Percentiles rank a stretch among this genome's conserved stretches.
Conservation (phyloP, 768 basidiomycete species). For the Pholiota microspora region DNA sequence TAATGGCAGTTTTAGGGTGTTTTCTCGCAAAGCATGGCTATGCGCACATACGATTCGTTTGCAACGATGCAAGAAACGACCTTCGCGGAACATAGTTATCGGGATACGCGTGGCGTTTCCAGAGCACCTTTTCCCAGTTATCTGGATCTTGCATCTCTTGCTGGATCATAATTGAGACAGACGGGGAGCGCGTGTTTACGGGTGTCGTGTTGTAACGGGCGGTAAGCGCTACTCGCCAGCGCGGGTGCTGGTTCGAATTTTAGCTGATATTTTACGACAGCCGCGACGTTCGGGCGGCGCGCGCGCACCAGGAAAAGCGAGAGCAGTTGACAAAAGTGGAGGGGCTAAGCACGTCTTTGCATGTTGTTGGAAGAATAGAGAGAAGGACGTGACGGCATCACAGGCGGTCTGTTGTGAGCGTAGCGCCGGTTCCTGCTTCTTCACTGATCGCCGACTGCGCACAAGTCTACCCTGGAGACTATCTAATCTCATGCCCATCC, state of each 20-base stretch:
- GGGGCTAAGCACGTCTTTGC: neutral
- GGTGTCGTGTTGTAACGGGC: neutral
- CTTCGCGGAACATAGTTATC: slow-evolving; percentile 82
- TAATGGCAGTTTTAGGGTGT: slow-evolving; percentile 6
- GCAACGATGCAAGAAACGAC: slow-evolving; percentile 75
- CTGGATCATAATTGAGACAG: neutral
- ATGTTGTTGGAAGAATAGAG: slow-evolving; percentile 2
- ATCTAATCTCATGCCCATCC: neutral
- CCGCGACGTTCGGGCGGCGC: neutral
- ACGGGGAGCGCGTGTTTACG: neutral
- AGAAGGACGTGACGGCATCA: neutral
- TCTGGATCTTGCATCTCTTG: slow-evolving; percentile 7
- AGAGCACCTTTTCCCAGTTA: slow-evolving; percentile 73
- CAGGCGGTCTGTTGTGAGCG: neutral
- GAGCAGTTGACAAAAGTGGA: slow-evolving; percentile 2
- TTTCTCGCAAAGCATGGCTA: neutral
- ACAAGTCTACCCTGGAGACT: neutral
- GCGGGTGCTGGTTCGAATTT: neutral
- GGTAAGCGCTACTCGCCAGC: slow-evolving; percentile 4
- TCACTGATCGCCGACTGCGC: slow-evolving; percentile 9
- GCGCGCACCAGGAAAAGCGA: neutral
- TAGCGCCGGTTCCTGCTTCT: slow-evolving; percentile 1
- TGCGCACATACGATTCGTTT: slow-evolving; percentile 63
- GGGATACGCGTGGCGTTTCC: slow-evolving; percentile 71
- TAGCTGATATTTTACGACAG: slow-evolving; percentile 3